Evolutionary conservation across 495 filamentous ascomycete species (phyloP).

Genomic region (Tuber borchii): DNA sequence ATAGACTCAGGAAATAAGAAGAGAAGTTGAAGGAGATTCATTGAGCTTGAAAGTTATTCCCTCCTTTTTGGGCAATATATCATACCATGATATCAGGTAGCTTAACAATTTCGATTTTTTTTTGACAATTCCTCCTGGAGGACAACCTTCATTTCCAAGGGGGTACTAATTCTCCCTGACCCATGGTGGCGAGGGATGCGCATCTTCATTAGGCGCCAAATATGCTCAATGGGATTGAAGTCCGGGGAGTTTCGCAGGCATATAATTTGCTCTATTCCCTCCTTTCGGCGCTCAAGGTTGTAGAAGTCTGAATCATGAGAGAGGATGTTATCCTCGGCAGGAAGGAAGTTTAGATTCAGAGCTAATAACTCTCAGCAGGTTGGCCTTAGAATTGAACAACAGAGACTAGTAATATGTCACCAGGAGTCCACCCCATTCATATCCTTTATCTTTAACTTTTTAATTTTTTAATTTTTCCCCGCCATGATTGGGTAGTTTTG

Average conservation of each 20-base stretch:
- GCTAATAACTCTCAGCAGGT: slow-evolving; percentile 4
- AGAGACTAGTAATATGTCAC: slow-evolving; percentile 4
- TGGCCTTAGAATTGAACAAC: not conserved
- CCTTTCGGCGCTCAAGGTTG: slow-evolving; percentile 9
- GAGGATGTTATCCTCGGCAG: not conserved
- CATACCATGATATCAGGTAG: too few relatives aligned
- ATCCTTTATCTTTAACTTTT: slow-evolving; percentile 4
- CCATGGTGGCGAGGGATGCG: not conserved
- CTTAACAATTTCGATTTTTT: too few relatives aligned
- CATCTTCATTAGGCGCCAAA: not conserved
- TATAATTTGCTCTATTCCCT: slow-evolving; percentile 7
- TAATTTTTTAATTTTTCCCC: slow-evolving; percentile 9
- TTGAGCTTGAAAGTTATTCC: too few relatives aligned
- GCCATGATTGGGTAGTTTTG: not conserved
- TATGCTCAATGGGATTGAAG: slow-evolving; percentile 16
- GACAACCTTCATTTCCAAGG: too few relatives aligned
- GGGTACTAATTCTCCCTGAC: not conserved
- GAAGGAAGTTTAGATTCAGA: slow-evolving; percentile 1
- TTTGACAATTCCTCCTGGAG: too few relatives aligned
- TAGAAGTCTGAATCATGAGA: slow-evolving; percentile 10
- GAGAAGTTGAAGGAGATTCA: too few relatives aligned
- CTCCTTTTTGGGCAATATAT: too few relatives aligned
- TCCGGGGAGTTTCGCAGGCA: slow-evolving; percentile 11
- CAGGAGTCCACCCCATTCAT: not conserved
- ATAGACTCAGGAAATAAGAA: too few relatives aligned